These are phyloP conservation scores for Pseudogymnoascus verrucosus DNA, from an alignment of 2,329 filamentous ascomycete species.

Conservation along the genomic window DNA sequence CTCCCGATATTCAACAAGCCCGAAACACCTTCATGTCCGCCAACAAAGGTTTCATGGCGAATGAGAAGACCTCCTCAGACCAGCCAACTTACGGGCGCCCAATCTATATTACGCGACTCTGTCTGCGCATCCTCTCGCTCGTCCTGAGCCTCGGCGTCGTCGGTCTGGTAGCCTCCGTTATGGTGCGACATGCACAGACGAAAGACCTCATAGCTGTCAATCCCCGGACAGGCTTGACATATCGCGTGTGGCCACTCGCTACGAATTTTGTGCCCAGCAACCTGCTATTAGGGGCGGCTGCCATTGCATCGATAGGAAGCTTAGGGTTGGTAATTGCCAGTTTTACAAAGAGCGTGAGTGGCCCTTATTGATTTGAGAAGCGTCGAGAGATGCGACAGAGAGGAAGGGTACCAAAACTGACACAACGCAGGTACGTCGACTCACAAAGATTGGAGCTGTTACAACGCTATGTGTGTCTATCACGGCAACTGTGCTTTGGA, in stretches of 20 bases:
- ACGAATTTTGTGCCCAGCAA: background rate
- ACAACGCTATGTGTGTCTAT: background rate
- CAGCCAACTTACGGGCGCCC: background rate
- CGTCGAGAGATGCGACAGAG: background rate
- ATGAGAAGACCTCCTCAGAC: background rate
- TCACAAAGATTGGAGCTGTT: background rate
- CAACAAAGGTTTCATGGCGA: slow-evolving; percentile 1
- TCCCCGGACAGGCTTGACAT: background rate
- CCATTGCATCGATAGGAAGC: background rate
- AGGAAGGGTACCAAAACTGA: background rate
- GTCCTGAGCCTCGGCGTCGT: background rate
- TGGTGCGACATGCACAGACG: background rate
- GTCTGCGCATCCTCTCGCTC: background rate
- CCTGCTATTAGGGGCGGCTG: background rate
- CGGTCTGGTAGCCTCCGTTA: background rate
- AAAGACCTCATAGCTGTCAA: background rate
- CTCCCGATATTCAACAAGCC: background rate
- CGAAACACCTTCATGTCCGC: background rate
- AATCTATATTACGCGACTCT: background rate
- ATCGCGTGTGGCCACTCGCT: background rate
- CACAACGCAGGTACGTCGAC: background rate
- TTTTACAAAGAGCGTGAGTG: background rate
- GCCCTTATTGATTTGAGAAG: background rate
- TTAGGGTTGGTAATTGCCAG: background rate
- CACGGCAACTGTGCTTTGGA: background rate